Evolutionary conservation across 768 basidiomycete genomes (phyloP).

Genomic region (Termitomyces sp.): DNA sequence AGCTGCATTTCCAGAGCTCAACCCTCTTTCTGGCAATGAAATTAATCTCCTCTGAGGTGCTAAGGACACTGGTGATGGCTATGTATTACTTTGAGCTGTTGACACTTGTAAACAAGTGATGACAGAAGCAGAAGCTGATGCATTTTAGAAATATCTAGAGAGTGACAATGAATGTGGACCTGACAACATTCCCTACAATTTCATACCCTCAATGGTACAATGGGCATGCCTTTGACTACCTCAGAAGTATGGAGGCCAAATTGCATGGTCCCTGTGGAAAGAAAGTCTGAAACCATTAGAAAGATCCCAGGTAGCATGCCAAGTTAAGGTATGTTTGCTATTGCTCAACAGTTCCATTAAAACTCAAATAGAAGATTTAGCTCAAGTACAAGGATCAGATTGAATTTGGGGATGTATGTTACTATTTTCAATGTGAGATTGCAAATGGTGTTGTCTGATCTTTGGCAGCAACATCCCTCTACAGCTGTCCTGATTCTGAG

Average conservation of each 20-base stretch:
- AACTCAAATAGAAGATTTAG: not conserved
- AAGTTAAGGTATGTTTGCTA: not conserved
- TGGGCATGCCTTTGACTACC: conserved; percentile 16
- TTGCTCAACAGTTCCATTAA: not conserved
- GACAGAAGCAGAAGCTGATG: not conserved
- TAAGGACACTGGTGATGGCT: no score
- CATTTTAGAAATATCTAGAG: not conserved
- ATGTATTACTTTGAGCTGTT: conserved; percentile 15
- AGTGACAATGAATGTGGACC: not conserved
- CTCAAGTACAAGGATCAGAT: conserved; percentile 1
- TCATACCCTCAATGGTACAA: conserved; percentile 4
- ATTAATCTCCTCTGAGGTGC: no score
- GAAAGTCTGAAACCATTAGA: not conserved
- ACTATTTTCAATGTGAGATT: conserved; percentile 6
- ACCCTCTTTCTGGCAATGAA: conserved; percentile 1
- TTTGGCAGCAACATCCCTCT: conserved; percentile 8
- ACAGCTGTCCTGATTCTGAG: conserved; percentile 3
- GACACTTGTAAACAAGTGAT: conserved; percentile 6
- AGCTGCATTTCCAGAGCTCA: conserved; percentile 17
- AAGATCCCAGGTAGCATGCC: not conserved
- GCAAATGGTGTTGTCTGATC: not conserved
- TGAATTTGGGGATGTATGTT: conserved; percentile 11
- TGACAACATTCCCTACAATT: conserved; percentile 1
- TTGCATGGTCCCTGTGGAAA: conserved; percentile 16
- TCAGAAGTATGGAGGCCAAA: conserved; percentile 13